Conservation (phyloP, 2,329 filamentous ascomycete species). For the Stemphylium vesicarium region DNA sequence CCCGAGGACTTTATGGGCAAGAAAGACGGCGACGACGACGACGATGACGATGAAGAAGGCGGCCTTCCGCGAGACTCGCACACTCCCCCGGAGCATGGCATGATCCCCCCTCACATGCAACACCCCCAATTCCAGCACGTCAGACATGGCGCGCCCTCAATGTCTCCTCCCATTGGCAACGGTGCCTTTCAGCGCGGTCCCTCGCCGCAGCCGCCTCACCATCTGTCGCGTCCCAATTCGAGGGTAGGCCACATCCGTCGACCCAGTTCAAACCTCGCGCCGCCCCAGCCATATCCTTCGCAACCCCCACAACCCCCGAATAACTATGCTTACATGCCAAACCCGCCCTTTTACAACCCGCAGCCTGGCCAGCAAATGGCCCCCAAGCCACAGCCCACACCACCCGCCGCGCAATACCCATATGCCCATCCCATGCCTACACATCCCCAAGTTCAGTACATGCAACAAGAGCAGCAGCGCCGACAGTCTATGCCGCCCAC, state of each 20-base stretch:
- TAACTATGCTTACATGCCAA: conserved; percentile 83
- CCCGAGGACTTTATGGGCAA: conserved; percentile 89
- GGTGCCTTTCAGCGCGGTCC: conserved; percentile 74
- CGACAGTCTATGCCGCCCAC: conserved; percentile 75
- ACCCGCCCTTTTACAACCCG: conserved; percentile 83
- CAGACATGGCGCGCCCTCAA: conserved; percentile 80
- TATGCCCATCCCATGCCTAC: conserved; percentile 53
- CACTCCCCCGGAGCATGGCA: conserved; percentile 66
- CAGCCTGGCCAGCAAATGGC: conserved; percentile 60
- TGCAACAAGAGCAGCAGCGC: conserved; percentile 77
- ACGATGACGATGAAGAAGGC: conserved; percentile 76
- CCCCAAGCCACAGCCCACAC: conserved; percentile 47
- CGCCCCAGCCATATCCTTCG: conserved; percentile 67
- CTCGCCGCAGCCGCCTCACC: conserved; percentile 78
- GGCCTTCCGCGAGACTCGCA: conserved; percentile 74
- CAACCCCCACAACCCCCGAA: conserved; percentile 67
- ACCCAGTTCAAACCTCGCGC: conserved; percentile 74
- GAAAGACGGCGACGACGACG: conserved; percentile 73
- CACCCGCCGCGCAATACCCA: conserved; percentile 53
- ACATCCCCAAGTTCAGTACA: conserved; percentile 66
- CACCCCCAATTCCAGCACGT: conserved; percentile 76
- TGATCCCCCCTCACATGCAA: conserved; percentile 57
- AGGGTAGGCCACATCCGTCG: conserved; percentile 75
- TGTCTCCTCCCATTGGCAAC: conserved; percentile 86
- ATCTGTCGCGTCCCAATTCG: conserved; percentile 76